Conservation (phyloP, 2,329 filamentous ascomycete genomes). For the Lomentospora prolificans region DNA sequence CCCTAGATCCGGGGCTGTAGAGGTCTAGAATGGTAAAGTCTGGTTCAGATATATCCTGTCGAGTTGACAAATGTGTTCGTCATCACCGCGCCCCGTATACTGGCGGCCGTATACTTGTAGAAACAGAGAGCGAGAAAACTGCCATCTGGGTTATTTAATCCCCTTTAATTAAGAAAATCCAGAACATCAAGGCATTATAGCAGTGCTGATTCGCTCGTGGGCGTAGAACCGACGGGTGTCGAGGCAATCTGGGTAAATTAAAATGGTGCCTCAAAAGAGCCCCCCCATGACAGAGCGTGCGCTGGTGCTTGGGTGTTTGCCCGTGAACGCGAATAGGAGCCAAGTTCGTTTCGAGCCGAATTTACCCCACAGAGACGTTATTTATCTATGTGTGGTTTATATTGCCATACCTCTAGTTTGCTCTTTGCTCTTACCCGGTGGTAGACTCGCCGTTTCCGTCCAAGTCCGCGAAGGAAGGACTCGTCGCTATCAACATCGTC, state of each 20-base stretch:
- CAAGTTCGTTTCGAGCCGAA: not conserved
- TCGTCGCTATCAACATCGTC: not conserved
- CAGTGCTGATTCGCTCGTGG: not conserved
- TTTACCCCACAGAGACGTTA: slow-evolving; percentile 10
- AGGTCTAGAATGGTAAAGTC: not conserved
- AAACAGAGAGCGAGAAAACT: not conserved
- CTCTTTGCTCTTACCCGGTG: not conserved
- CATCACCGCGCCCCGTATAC: not conserved
- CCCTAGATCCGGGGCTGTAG: too few species aligned
- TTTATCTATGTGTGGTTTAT: not conserved
- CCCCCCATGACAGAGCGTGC: slow-evolving; percentile 8
- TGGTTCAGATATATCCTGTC: not conserved
- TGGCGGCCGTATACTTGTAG: too few species aligned
- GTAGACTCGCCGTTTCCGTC: not conserved
- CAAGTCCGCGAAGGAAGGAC: not conserved
- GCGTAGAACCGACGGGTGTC: slow-evolving; percentile 6
- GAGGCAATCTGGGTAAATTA: slow-evolving; percentile 12
- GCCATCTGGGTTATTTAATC: not conserved
- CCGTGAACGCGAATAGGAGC: too few species aligned
- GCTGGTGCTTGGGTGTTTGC: too few species aligned
- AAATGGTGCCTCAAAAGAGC: not conserved
- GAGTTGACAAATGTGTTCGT: slow-evolving; percentile 8
- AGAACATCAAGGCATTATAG: not conserved
- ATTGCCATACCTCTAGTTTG: not conserved
- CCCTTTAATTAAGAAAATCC: not conserved